These are phyloP conservation scores for Clarireedia sp. DNA, from an alignment of 2,329 filamentous ascomycete genomes.

Conservation along the genomic window DNA sequence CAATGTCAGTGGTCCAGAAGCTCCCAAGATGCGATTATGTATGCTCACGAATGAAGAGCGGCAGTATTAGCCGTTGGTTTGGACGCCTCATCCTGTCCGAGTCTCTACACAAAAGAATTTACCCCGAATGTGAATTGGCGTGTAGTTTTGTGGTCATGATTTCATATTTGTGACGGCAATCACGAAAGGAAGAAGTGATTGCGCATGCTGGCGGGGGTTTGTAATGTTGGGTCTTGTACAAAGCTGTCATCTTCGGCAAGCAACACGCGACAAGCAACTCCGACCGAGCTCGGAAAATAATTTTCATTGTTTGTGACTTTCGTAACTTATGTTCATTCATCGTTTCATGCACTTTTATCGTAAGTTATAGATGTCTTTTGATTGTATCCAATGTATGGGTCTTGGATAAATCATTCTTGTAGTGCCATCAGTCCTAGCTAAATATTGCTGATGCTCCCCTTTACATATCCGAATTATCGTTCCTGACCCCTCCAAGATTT, in stretches of 20 bases:
- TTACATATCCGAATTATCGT: background rate
- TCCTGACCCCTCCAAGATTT: conserved; percentile 32
- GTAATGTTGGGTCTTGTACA: conserved; percentile 9
- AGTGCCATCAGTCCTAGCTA: no score
- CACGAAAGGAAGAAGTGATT: conserved; percentile 9
- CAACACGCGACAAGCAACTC: conserved; percentile 5
- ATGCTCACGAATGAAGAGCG: conserved; percentile 28
- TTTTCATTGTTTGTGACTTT: background rate
- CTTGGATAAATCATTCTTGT: no score
- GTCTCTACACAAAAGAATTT: conserved; percentile 15
- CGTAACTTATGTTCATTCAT: no score
- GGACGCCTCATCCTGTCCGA: conserved; percentile 26
- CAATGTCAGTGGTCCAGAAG: background rate
- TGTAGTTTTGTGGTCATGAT: conserved; percentile 20
- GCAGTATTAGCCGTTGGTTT: conserved; percentile 23
- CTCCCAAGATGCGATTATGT: background rate
- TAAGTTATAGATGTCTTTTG: background rate
- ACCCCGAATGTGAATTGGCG: conserved; percentile 23
- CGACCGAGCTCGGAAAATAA: background rate
- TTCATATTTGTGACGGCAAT: conserved; percentile 13
- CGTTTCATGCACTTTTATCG: no score
- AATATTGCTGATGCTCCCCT: background rate
- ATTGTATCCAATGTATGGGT: no score
- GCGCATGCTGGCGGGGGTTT: conserved; percentile 14
- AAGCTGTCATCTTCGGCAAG: conserved; percentile 24